These are phyloP conservation scores for Boletus insuetus DNA, from an alignment of 768 basidiomycete genomes.

Conservation along the genomic window DNA sequence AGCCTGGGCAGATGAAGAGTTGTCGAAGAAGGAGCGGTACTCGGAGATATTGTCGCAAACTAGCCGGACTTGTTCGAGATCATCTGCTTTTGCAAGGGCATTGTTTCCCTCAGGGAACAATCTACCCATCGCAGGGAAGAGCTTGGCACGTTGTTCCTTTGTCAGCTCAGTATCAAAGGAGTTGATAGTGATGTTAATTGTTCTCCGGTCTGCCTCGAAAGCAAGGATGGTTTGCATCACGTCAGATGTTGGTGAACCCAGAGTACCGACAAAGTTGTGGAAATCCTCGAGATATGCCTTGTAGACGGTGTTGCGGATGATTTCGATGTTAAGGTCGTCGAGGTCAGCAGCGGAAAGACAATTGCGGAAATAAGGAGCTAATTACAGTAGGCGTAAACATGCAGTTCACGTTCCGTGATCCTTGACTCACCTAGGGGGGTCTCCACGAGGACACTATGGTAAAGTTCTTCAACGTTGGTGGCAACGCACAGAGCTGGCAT, in stretches of 20 bases:
- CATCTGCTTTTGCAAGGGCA: conserved; percentile 88
- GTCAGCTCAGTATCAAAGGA: conserved; percentile 94
- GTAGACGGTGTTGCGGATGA: conserved; percentile 98
- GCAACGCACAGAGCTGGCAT: conserved; percentile 99
- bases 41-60: conserved; percentile 88
- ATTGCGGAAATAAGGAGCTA: conserved; percentile 94
- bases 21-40: conserved; percentile 87
- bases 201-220: conserved; percentile 96
- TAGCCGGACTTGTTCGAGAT: conserved; percentile 86
- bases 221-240: conserved; percentile 90
- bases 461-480: conserved; percentile 97
- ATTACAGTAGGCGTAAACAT: background rate
- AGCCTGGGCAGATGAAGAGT: conserved; percentile 37
- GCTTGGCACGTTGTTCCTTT: conserved; percentile 91
- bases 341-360: conserved; percentile 94
- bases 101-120: conserved; percentile 97
- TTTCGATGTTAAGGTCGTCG: conserved; percentile 99
- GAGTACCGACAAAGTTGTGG: conserved; percentile 71
- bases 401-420: background rate
- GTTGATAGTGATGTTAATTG: conserved; percentile 99
- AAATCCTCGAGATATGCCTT: conserved; percentile 99
- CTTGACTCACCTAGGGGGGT: conserved; percentile 84
- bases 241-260: conserved; percentile 84
- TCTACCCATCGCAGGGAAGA: conserved; percentile 92
- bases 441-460: conserved; percentile 95